A percentile compares a stretch with the other conserved stretches of the same genome.
Evolutionary conservation across 305 asterid species (phyloP).

Genomic region (Fraxinus velutina): DNA sequence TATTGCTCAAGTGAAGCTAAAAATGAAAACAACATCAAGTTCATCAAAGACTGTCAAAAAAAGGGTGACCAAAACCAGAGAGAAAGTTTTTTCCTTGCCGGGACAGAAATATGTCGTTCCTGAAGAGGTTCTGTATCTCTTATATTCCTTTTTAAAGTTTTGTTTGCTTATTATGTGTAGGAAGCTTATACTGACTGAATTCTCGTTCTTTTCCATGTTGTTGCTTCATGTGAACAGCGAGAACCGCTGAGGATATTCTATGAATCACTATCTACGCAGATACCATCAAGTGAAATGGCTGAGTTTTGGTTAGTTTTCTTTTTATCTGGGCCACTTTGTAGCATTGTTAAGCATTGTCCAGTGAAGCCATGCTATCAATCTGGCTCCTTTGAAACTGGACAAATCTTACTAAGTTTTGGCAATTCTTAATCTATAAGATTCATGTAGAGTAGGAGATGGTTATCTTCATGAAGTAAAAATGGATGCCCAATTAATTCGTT

Average conservation of each 20-base stretch:
- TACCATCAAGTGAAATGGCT: slow-evolving; percentile 96
- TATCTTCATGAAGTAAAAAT: neutral
- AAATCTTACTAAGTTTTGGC: neutral
- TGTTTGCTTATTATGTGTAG: neutral
- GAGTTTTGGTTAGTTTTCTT: slow-evolving; percentile 74
- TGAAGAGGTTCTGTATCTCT: slow-evolving; percentile 64
- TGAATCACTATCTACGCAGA: slow-evolving; percentile 80
- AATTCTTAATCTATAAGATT: neutral
- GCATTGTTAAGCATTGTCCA: neutral
- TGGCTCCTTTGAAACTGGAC: neutral
- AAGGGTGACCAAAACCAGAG: slow-evolving; percentile 56
- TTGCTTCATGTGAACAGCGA: slow-evolving; percentile 46
- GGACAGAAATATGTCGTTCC: slow-evolving; percentile 91
- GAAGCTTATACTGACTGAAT: neutral
- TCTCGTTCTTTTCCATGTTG: slow-evolving; percentile 1
- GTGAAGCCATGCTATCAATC: neutral
- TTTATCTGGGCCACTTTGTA: neutral
- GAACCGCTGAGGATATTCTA: slow-evolving; percentile 88
- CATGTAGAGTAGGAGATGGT: neutral
- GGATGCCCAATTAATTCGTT: neutral
- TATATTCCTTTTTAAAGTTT: neutral
- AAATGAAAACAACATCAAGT: slow-evolving; percentile 41
- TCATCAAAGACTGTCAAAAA: slow-evolving; percentile 50
- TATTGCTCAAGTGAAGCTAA: slow-evolving; percentile 61
- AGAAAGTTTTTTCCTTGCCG: slow-evolving; percentile 72